Conservation (phyloP, 1,284 basidiomycete genomes). For the Cutaneotrichosporon cyanovorans region DNA sequence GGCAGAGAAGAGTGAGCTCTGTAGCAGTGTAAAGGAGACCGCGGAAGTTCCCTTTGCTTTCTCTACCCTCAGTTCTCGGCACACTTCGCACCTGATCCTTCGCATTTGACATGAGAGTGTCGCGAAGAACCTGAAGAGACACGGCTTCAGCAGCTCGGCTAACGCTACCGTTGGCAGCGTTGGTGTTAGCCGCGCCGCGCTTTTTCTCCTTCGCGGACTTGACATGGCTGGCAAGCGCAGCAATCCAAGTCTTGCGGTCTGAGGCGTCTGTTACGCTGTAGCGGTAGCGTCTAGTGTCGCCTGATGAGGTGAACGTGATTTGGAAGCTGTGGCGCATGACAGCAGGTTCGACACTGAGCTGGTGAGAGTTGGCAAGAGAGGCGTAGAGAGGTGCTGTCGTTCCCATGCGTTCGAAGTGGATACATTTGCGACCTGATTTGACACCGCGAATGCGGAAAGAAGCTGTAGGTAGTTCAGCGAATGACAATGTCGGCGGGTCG, state of each 20-base stretch:
- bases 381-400: constrained; percentile 70
- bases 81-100: not conserved
- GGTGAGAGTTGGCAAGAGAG: constrained; percentile 65
- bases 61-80: too few species aligned
- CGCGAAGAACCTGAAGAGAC: constrained; percentile 72
- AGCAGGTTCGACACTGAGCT: constrained; percentile 72
- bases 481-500: constrained; percentile 72
- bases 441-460: constrained; percentile 79
- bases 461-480: constrained; percentile 64
- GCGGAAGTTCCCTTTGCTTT: too few species aligned
- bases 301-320: constrained; percentile 66
- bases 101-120: constrained; percentile 56
- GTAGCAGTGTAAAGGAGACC: constrained; percentile 35
- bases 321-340: constrained; percentile 94
- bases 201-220: constrained; percentile 62
- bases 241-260: constrained; percentile 65
- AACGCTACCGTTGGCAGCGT: constrained; percentile 1
- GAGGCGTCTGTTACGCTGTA: constrained; percentile 77
- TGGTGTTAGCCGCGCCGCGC: constrained; percentile 19
- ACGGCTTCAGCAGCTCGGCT: constrained; percentile 59
- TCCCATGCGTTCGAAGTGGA: constrained; percentile 72
- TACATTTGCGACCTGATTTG: constrained; percentile 68
- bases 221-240: constrained; percentile 62
- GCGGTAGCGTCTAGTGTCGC: constrained; percentile 74
- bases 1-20: constrained; percentile 43